These are phyloP conservation scores for Globisporangium mamillatum DNA, from an alignment of 352 stramenopile genomes.

Conservation along the genomic window DNA sequence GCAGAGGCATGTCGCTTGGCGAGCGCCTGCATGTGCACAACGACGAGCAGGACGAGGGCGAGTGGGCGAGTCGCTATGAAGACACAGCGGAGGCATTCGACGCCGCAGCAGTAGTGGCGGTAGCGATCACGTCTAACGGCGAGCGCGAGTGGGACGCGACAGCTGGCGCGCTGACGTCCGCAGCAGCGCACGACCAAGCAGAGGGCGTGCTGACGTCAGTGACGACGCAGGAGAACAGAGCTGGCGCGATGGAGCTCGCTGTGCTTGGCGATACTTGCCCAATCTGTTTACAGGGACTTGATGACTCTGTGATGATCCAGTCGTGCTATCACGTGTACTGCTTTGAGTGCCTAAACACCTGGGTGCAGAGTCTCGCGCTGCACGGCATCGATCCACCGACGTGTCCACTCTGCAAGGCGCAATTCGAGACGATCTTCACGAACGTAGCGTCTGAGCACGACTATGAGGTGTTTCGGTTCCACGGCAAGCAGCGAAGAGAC, in stretches of 20 bases:
- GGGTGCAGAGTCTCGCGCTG: slow-evolving; percentile 52
- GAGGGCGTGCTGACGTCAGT: slow-evolving; percentile 9
- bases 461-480: slow-evolving; percentile 54
- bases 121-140: slow-evolving; percentile 3
- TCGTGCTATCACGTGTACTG: slow-evolving; percentile 75
- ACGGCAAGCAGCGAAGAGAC: slow-evolving; percentile 21
- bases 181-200: slow-evolving; percentile 17
- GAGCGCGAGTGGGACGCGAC: slow-evolving; percentile 22
- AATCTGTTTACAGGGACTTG: slow-evolving; percentile 63
- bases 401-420: slow-evolving; percentile 69
- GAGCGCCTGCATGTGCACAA: slow-evolving; percentile 22
- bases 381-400: slow-evolving; percentile 49
- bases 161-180: slow-evolving; percentile 14
- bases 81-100: slow-evolving; percentile 9
- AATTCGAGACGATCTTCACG: slow-evolving; percentile 52
- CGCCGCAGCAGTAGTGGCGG: not conserved
- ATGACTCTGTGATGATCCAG: slow-evolving; percentile 57
- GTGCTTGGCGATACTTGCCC: slow-evolving; percentile 66
- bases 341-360: slow-evolving; percentile 60
- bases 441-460: slow-evolving; percentile 68
- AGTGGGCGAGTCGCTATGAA: slow-evolving; percentile 42
- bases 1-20: slow-evolving; percentile 36
- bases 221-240: slow-evolving; percentile 19
- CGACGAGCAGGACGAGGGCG: slow-evolving; percentile 36
- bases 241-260: slow-evolving; percentile 35